Evolutionary conservation across 768 basidiomycete genomes (phyloP).

Genomic region (Phanerodontia chrysosporium): DNA sequence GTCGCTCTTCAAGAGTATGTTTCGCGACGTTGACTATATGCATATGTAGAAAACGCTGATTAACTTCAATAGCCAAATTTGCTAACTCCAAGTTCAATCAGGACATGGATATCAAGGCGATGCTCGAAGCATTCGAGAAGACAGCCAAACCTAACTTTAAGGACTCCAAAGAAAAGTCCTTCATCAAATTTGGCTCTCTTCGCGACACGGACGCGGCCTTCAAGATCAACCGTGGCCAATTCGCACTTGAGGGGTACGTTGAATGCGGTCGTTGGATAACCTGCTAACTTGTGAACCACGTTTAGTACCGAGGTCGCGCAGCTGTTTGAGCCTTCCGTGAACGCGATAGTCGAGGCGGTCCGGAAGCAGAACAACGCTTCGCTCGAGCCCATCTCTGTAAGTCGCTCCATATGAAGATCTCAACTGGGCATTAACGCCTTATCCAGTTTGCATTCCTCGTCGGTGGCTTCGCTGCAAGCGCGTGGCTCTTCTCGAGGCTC

Average conservation of each 20-base stretch:
- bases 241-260: conserved; percentile 35
- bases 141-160: conserved; percentile 41
- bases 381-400: not conserved
- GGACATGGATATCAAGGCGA: conserved; percentile 28
- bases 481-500: not conserved
- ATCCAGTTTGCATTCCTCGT: not conserved
- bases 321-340: conserved; percentile 42
- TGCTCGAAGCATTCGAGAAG: conserved; percentile 36
- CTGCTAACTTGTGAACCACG: too few species aligned
- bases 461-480: not conserved
- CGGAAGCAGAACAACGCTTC: conserved; percentile 20
- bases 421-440: not conserved
- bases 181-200: conserved; percentile 37
- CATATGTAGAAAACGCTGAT: not conserved
- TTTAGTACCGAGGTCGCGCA: conserved; percentile 36
- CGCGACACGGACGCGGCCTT: conserved; percentile 34
- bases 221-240: conserved; percentile 37
- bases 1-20: conserved; percentile 4
- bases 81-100: not conserved
- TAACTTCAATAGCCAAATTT: not conserved
- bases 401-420: not conserved
- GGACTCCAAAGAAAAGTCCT: conserved; percentile 32
- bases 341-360: conserved; percentile 32
- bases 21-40: too few species aligned
- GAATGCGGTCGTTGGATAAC: too few species aligned